A percentile compares a stretch with the other conserved stretches of the same genome.
Evolutionary conservation across 2,329 filamentous ascomycete genomes (phyloP).

Genomic region (Colletotrichum theobromicola): DNA sequence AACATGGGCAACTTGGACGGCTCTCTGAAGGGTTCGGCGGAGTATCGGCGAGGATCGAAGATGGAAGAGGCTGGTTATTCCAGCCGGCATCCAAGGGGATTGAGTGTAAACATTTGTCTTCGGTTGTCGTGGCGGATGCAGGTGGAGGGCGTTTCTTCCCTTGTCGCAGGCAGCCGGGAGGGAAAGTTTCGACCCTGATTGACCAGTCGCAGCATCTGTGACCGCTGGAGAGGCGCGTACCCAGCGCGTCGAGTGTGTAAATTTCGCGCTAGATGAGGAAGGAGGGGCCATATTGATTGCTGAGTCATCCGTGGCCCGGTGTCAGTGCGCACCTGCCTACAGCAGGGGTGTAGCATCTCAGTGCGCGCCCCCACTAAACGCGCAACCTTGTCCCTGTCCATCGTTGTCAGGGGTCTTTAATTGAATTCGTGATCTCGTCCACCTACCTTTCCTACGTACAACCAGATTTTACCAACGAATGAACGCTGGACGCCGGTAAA

Average conservation of each 20-base stretch:
- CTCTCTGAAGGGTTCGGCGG: constrained; percentile 28
- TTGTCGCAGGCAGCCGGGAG: not conserved
- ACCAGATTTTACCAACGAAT: not conserved
- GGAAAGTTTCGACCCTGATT: not conserved
- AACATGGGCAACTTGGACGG: constrained; percentile 28
- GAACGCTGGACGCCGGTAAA: not conserved
- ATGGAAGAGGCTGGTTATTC: constrained; percentile 31
- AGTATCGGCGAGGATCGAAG: constrained; percentile 42
- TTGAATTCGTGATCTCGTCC: not conserved
- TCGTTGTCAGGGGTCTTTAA: not conserved
- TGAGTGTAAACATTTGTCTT: not conserved
- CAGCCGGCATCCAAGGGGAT: constrained; percentile 39
- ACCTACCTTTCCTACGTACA: not conserved
- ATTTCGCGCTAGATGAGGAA: not conserved
- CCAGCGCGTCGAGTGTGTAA: constrained; percentile 2
- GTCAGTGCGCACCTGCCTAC: not conserved
- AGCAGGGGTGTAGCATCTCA: not conserved
- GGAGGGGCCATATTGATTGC: not conserved
- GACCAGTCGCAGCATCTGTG: not conserved
- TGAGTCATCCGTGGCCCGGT: not conserved
- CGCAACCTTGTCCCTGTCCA: not conserved
- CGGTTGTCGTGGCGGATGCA: not conserved
- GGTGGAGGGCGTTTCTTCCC: not conserved
- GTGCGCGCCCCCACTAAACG: not conserved
- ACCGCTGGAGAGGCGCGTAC: not conserved